phyloP scores from a whole-genome alignment of 140 eudicot species.

The Senecio squalidus region DNA sequence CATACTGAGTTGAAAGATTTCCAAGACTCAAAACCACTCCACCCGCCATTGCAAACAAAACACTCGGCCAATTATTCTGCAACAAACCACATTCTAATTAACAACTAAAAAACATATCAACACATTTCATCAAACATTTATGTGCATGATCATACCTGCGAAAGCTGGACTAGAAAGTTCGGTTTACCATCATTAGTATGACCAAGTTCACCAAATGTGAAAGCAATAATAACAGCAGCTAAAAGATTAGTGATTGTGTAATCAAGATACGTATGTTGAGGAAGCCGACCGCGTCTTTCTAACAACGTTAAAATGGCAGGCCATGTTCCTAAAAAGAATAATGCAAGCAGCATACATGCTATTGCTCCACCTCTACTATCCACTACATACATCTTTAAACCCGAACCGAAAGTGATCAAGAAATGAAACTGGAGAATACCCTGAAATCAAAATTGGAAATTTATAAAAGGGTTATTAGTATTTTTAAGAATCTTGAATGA shows the following conservation, averaged over 20 bases:
- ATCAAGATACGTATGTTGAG: conserved; percentile 94
- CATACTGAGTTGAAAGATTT: conserved; percentile 76
- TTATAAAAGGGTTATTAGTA: not conserved
- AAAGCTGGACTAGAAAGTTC: conserved; percentile 64
- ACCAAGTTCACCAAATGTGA: conserved; percentile 84
- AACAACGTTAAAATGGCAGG: conserved; percentile 75
- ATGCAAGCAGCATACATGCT: conserved; percentile 76
- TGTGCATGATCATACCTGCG: conserved; percentile 47
- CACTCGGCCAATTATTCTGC: conserved; percentile 90
- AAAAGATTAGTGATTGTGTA: conserved; percentile 73
- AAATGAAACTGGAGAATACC: conserved; percentile 17
- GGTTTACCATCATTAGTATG: conserved; percentile 45
- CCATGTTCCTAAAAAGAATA: conserved; percentile 85
- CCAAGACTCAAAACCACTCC: conserved; percentile 80
- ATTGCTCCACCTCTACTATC: conserved; percentile 95
- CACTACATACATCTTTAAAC: conserved; percentile 67
- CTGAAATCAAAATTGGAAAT: conserved; percentile 13
- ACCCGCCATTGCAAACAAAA: conserved; percentile 85
- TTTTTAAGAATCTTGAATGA: conserved; percentile 17
- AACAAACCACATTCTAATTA: not conserved
- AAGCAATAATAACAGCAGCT: conserved; percentile 80
- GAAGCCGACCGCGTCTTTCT: conserved; percentile 92
- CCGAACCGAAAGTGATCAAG: conserved; percentile 18
- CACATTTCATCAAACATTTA: not conserved
- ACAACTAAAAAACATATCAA: not conserved